phyloP scores from a whole-genome alignment of 75 land plant genomes.

The Sequoiadendron giganteum region DNA sequence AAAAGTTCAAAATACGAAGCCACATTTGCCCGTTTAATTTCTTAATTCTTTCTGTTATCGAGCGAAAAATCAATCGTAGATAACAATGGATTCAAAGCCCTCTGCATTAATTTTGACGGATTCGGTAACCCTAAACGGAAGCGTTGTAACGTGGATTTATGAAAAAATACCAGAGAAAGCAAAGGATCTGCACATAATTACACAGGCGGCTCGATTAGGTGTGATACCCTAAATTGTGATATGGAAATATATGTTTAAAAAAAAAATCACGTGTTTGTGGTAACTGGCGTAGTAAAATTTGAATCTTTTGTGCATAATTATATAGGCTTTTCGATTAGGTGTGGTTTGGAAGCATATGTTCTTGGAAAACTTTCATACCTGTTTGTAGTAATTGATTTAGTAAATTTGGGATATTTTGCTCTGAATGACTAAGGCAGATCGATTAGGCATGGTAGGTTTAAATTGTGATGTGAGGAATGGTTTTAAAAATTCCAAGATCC shows the following conservation, averaged over 20 bases:
- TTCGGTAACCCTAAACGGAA: neutral
- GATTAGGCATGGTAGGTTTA: too few relatives aligned
- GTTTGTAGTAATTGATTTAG: too few relatives aligned
- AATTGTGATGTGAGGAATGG: too few relatives aligned
- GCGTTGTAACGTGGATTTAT: neutral
- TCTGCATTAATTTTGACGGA: neutral
- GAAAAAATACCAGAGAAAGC: neutral
- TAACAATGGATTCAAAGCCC: neutral
- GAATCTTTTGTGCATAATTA: neutral
- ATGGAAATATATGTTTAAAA: too few relatives aligned
- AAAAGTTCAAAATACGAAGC: neutral
- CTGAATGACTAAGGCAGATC: too few relatives aligned
- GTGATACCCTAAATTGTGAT: neutral
- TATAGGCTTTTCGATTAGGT: too few relatives aligned
- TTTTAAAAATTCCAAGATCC: too few relatives aligned
- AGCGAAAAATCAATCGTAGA: too few relatives aligned
- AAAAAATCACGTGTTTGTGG: neutral
- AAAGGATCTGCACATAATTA: constrained; percentile 3
- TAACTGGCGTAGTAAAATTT: too few relatives aligned
- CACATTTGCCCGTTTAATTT: neutral
- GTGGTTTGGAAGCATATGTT: too few relatives aligned
- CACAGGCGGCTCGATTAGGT: constrained; percentile 11
- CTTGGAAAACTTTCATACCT: too few relatives aligned
- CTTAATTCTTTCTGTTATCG: neutral
- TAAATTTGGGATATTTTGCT: too few relatives aligned